phyloP scores from a whole-genome alignment of 768 basidiomycete genomes.

The Trametes sanguinea region DNA sequence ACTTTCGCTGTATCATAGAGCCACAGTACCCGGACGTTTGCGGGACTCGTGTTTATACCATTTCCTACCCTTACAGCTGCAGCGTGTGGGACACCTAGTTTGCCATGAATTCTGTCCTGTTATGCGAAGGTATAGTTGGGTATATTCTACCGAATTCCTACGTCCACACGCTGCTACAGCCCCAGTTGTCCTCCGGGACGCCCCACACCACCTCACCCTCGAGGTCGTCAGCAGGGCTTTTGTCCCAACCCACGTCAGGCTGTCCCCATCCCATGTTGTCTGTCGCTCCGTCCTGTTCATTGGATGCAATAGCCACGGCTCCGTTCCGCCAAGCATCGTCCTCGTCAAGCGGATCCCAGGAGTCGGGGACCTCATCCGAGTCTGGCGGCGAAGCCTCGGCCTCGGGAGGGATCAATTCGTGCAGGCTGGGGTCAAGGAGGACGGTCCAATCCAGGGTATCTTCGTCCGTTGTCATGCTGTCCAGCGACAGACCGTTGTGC shows the following conservation, averaged over 20 bases:
- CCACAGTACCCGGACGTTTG: background rate
- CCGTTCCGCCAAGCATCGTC: background rate
- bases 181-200: background rate
- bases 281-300: background rate
- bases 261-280: background rate
- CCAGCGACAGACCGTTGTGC: constrained; percentile 29
- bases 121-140: background rate
- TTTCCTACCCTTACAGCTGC: background rate
- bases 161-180: constrained; percentile 1
- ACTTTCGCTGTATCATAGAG: constrained; percentile 3
- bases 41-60: constrained; percentile 11
- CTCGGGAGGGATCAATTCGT: constrained; percentile 18
- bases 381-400: constrained; percentile 8
- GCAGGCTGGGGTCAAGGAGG: constrained; percentile 29
- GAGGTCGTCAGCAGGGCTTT: background rate
- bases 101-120: background rate
- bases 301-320: background rate
- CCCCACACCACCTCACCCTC: background rate
- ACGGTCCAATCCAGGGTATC: constrained; percentile 35
- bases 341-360: constrained; percentile 9
- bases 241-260: background rate
- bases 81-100: background rate
- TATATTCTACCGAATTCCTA: background rate
- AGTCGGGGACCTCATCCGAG: constrained; percentile 3
- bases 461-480: constrained; percentile 10